These are phyloP conservation scores for Buxus sempervirens DNA, from an alignment of 164 flowering plant species.

Conservation along the genomic window DNA sequence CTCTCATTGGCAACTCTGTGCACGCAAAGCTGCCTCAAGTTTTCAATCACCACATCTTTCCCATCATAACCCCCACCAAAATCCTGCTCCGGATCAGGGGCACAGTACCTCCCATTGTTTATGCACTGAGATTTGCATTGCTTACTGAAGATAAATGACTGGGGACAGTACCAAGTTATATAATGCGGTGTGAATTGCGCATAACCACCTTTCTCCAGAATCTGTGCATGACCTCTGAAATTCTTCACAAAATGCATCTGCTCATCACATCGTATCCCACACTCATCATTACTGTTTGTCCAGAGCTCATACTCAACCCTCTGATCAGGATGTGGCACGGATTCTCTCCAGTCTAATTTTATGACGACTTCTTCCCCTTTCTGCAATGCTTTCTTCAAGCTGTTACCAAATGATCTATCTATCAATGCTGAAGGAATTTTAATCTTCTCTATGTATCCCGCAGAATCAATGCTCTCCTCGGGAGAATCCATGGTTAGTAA, in stretches of 20 bases:
- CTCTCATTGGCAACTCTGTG: constrained; percentile 76
- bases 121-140: constrained; percentile 95
- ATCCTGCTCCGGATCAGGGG: constrained; percentile 90
- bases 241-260: constrained; percentile 71
- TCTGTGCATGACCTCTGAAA: constrained; percentile 87
- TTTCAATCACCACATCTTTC: constrained; percentile 83
- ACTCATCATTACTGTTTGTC: constrained; percentile 95
- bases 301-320: constrained; percentile 90
- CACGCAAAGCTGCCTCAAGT: constrained; percentile 86
- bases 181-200: constrained; percentile 86
- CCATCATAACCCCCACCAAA: constrained; percentile 77
- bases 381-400: constrained; percentile 49
- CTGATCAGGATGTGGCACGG: constrained; percentile 85
- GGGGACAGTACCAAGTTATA: constrained; percentile 92
- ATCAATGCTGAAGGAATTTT: constrained; percentile 81
- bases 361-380: constrained; percentile 49
- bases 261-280: constrained; percentile 76
- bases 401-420: constrained; percentile 50
- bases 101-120: constrained; percentile 86
- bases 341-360: constrained; percentile 82
- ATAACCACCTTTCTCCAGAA: constrained; percentile 74
- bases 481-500: constrained; percentile 94
- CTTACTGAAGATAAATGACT: constrained; percentile 48
- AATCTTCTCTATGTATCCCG: constrained; percentile 61
- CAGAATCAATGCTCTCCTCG: constrained; percentile 50